Base-by-base conservation (phyloP, 257 asterid genomes). In the Nicotiana tomentosiformis region DNA sequence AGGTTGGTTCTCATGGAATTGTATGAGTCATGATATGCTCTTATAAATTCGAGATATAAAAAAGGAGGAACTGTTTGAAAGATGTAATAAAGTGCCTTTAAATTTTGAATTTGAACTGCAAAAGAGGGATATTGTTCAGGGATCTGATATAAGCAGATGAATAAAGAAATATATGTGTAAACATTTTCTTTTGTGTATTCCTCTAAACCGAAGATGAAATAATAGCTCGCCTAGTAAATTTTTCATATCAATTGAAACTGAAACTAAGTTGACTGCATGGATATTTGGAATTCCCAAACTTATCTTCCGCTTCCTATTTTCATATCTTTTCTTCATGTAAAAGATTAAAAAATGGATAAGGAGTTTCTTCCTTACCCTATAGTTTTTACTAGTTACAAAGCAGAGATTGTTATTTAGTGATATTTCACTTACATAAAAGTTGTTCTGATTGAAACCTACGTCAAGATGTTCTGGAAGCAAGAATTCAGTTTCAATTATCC, bases 1-100 rank as follows among this genome's bases (percentile, higher is more conserved):
- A 95, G 98, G 99, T 76, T 76, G 64, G 46, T 51, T 26, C 53
- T 76, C 23, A 26, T 26, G 62, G 15, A 26, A 20, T 14, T 7
- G 0, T 43, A 49, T 49, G 61, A 43, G 62, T 26, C 26, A 1
- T 72, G 61, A 49, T 74, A 15, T 51, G 33, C 16, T 11, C 23
- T 70, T 72, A 20, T 43, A 11, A 43, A 70, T 78, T 57, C 35
- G 56, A 56, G 56, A 32, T 23, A 17, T 39, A 32, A 65, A 30
- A 23, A 26, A 2, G 37, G 55, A 49, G 61, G 61, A 35, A 51
- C 0, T 37, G 46, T 80, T 58, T 10, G 20, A n/a, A 7, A 15
- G 43, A 51, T 30, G 15, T n/a, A 2, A 3, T 23, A 23, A 49
- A 11, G 46, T 66, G n/a, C 62, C 26, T 39, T 51, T 18, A 16